phyloP scores from a whole-genome alignment of 2,329 filamentous ascomycete genomes.

The Beauveria brongniartii region DNA sequence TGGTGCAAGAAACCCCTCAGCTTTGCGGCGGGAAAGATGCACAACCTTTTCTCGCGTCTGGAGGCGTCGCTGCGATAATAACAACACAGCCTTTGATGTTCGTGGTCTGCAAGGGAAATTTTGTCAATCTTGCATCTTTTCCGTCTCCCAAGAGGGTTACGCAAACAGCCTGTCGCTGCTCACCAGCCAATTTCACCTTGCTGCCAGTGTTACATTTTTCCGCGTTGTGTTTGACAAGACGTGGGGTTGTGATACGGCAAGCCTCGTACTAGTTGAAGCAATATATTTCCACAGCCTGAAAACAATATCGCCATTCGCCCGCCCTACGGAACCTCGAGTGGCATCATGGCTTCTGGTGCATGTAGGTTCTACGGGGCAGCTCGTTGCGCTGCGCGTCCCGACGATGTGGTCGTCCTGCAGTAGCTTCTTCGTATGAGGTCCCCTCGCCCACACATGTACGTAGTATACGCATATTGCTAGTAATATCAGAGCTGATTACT shows the following conservation, averaged over 20 bases:
- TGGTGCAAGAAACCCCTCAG: conserved; percentile 1
- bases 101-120: no score
- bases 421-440: neutral
- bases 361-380: neutral
- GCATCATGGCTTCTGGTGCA: neutral
- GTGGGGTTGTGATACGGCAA: neutral
- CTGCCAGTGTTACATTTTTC: neutral
- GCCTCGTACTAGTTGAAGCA: neutral
- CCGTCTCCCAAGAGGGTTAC: neutral
- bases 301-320: neutral
- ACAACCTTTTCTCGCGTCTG: neutral
- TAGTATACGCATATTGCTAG: neutral
- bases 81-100: neutral
- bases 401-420: neutral
- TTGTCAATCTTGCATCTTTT: neutral
- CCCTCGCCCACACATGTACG: neutral
- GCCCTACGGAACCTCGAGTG: neutral
- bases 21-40: neutral
- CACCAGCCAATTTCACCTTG: neutral
- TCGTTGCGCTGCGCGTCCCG: neutral
- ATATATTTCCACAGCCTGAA: neutral
- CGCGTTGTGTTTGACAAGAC: no score
- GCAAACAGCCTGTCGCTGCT: neutral
- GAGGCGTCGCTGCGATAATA: neutral
- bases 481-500: neutral